A percentile compares a stretch with the other conserved stretches of the same genome.
Conservation (phyloP, 1,139 yeast species). For the Debaryomyces subglobosus region DNA sequence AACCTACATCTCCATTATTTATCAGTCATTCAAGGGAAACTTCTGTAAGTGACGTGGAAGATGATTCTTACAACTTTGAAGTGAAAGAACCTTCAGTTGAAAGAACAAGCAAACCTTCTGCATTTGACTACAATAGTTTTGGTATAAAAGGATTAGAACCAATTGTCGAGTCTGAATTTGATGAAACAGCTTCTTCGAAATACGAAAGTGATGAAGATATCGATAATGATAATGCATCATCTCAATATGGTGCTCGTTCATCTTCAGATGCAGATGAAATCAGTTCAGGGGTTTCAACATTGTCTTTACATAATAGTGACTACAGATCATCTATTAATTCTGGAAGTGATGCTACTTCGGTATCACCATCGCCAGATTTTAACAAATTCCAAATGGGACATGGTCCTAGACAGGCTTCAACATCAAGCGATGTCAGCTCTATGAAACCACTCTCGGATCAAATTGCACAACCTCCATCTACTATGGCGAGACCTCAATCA, state of each 20-base stretch:
- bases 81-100: not conserved
- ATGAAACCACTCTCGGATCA: constrained; percentile 17
- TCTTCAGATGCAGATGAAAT: constrained; percentile 28
- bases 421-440: constrained; percentile 20
- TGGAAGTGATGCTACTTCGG: constrained; percentile 19
- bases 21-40: constrained; percentile 2
- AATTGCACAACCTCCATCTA: not conserved
- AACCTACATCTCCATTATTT: constrained; percentile 7
- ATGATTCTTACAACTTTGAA: constrained; percentile 10
- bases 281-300: constrained; percentile 40
- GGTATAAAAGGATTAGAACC: constrained; percentile 45
- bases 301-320: constrained; percentile 47
- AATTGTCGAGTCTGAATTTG: constrained; percentile 38
- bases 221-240: constrained; percentile 23
- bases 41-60: constrained; percentile 12
- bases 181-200: constrained; percentile 38
- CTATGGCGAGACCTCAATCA: constrained; percentile 11
- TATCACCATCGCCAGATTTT: constrained; percentile 19
- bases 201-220: constrained; percentile 33
- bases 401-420: constrained; percentile 13
- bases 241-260: constrained; percentile 8
- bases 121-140: constrained; percentile 34
- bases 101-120: constrained; percentile 8
- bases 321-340: constrained; percentile 32
- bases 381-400: constrained; percentile 12